Evolutionary conservation across 495 filamentous ascomycete genomes (phyloP), one percentile per base, ranked within the genome.

Genomic region (Daldinia caldariorum): DNA sequence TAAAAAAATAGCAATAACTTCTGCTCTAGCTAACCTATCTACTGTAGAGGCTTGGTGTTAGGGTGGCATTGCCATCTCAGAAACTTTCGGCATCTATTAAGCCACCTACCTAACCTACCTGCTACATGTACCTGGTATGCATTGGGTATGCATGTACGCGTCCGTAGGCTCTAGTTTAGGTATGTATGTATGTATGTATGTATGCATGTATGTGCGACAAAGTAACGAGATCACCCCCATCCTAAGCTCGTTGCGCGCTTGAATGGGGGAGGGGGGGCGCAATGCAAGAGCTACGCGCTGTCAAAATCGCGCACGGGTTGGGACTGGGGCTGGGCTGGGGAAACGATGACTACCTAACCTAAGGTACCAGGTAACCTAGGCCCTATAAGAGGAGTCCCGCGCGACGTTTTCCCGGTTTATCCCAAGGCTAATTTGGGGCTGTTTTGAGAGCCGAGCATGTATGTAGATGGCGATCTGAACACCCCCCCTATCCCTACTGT

Each of bases 371-470:
- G 26, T 10, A 2, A 35, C 56, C 14, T 56, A 32, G 9, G 32
- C 35, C 47, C 18, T 16, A 47, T 20, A 22, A 22, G 10, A 47
- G 43, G 43, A 20, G 20, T 12, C 18, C 43, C 43, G 43, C 43
- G 43, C 43, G 20, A 47, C 43, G 20, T 47, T 18, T 47, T 20
- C 43, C 43, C 16, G 43, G 20, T 47, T 26, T 26, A 26, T 3
- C 7, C 43, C 45, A n/a, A 49, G 54, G 55, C 51, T 58, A 54
- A 50, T 29, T 58, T 5, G 34, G 22, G 47, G 26, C 26, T 39
- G 69, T 71, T 71, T 67, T 71, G 58, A 67, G 16, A 71, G 60
- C 69, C 69, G 69, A 71, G 69, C 67, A 43, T 3, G 1, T 26
- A 26, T 3, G 26, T 26, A 26, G 26, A 26, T 1, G 26, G 3